Evolutionary conservation across 2,329 filamentous ascomycete species (phyloP).

Genomic region (Rhexocercosporidium sp.): DNA sequence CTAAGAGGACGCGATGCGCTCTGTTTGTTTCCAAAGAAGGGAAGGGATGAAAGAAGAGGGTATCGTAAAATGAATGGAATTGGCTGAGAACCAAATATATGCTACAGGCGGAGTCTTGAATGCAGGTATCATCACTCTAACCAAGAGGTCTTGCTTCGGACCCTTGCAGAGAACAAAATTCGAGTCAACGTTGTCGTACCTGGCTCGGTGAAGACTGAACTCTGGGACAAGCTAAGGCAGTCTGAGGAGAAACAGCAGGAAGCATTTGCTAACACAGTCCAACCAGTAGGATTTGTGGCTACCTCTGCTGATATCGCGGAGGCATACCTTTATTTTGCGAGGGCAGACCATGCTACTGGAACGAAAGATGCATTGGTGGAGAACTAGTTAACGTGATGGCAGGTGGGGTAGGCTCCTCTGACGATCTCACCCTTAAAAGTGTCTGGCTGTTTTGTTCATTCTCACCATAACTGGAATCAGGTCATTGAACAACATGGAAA

Average conservation of each 20-base stretch:
- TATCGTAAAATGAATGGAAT: too few relatives aligned
- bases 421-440: too few relatives aligned
- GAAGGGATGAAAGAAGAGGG: too few relatives aligned
- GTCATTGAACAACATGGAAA: too few relatives aligned
- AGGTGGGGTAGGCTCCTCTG: constrained; percentile 3
- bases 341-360: constrained; percentile 46
- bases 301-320: constrained; percentile 48
- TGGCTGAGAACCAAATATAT: too few relatives aligned
- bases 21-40: too few relatives aligned
- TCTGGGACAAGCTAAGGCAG: constrained; percentile 44
- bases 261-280: constrained; percentile 32
- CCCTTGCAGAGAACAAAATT: constrained; percentile 55
- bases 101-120: constrained; percentile 17
- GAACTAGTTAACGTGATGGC: neutral
- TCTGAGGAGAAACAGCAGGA: constrained; percentile 39
- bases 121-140: constrained; percentile 57
- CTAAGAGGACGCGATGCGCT: too few relatives aligned
- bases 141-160: constrained; percentile 64
- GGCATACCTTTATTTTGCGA: constrained; percentile 50
- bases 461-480: too few relatives aligned
- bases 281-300: constrained; percentile 40
- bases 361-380: constrained; percentile 31
- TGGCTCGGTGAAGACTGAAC: constrained; percentile 56
- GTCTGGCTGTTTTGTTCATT: too few relatives aligned
- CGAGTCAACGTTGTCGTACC: constrained; percentile 66